Evolutionary conservation across 306 rosid genomes (phyloP), one percentile per base, ranked within the genome.

Genomic region (Psophocarpus tetragonolobus): DNA sequence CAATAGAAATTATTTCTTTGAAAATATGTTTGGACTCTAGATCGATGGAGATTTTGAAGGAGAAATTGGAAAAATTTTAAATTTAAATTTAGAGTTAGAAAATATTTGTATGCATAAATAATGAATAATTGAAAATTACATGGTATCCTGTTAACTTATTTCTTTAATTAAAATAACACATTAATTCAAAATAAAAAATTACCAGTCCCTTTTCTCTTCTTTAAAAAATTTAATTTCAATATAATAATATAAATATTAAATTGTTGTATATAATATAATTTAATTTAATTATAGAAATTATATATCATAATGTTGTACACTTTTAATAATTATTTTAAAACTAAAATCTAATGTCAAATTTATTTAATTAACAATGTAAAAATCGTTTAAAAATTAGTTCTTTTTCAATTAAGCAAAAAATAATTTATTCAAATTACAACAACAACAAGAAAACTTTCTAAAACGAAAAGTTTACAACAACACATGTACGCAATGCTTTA

Each of bases 401-500:
- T 4, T 56, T 15, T 56, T 23, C 63, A 2, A 29, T 29, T n/a
- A n/a, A n/a, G n/a, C n/a, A n/a, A n/a, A n/a, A n/a, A n/a, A n/a
- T n/a, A n/a, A n/a, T n/a, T n/a, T n/a, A n/a, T n/a, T n/a, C n/a
- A n/a, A n/a, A n/a, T n/a, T n/a, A n/a, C n/a, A n/a, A n/a, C n/a
- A n/a, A n/a, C n/a, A n/a, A n/a, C n/a, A n/a, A n/a, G n/a, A n/a
- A n/a, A n/a, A n/a, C n/a, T n/a, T n/a, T n/a, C n/a, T n/a, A n/a
- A n/a, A 63, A 33, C 27, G 24, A 32, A 62, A 33, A 23, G 38
- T 17, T 41, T 27, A 18, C 9, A 10, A 58, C 44, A 20, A n/a
- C 23, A 58, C 29, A 13, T 26, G 47, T 56, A n/a, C n/a, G n/a
- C n/a, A 74, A 50, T 60, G 70, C 65, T 74, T 61, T 60, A 58